phyloP scores from a whole-genome alignment of 2,329 filamentous ascomycete genomes.

The Bisporella sp. region DNA sequence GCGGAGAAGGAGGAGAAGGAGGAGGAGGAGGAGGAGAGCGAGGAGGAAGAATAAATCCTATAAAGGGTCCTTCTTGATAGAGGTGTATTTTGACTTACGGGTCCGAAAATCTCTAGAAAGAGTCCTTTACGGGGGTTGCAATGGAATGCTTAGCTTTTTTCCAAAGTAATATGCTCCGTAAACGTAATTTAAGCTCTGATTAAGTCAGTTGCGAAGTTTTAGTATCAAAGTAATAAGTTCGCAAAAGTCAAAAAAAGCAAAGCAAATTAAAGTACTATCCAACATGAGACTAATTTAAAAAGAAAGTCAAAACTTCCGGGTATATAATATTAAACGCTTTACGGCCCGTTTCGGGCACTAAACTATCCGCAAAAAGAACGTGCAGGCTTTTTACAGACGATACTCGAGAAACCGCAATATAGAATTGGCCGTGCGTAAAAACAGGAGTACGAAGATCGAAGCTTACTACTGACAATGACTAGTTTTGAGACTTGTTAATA shows the following conservation, averaged over 20 bases:
- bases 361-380: neutral
- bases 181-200: too few species aligned
- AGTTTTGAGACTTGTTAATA: slow-evolving; percentile 1
- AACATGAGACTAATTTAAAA: too few species aligned
- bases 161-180: too few species aligned
- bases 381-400: neutral
- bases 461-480: neutral
- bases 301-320: too few species aligned
- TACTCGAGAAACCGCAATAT: neutral
- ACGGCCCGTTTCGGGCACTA: neutral
- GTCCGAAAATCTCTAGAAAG: neutral
- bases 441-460: neutral
- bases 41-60: neutral
- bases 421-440: slow-evolving; percentile 3
- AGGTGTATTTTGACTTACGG: neutral
- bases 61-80: neutral
- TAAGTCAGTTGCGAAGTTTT: too few species aligned
- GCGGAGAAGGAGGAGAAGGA: neutral
- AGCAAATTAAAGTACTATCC: too few species aligned
- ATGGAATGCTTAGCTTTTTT: too few species aligned
- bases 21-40: neutral
- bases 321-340: neutral
- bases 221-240: too few species aligned
- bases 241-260: too few species aligned
- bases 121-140: neutral